These are phyloP conservation scores for Dipodascus albidus DNA, from an alignment of 805 yeast species.

Conservation along the genomic window DNA sequence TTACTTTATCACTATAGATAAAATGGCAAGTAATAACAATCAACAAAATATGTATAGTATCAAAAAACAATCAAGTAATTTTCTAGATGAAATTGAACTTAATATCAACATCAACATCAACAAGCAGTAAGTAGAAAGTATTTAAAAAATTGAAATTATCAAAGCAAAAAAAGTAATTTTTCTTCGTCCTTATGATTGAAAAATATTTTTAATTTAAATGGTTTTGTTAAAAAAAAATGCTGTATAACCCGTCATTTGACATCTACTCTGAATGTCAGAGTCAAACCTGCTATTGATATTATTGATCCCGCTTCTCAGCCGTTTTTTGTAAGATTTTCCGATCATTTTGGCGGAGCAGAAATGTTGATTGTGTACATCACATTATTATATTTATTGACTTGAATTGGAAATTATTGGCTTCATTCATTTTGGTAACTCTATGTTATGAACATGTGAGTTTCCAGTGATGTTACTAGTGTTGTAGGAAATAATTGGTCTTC, in stretches of 20 bases:
- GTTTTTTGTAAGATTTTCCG: slow-evolving; percentile 50
- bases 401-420: slow-evolving; percentile 58
- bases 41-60: too few species aligned
- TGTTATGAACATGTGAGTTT: slow-evolving; percentile 67
- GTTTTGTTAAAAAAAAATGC: slow-evolving; percentile 43
- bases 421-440: slow-evolving; percentile 62
- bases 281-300: slow-evolving; percentile 46
- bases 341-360: slow-evolving; percentile 52
- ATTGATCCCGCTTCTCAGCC: slow-evolving; percentile 60
- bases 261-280: slow-evolving; percentile 45
- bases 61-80: too few species aligned
- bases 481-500: slow-evolving; percentile 42
- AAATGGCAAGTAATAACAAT: too few species aligned
- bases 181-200: too few species aligned
- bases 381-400: slow-evolving; percentile 56
- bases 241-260: slow-evolving; percentile 39
- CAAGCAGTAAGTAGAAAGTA: too few species aligned
- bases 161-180: too few species aligned
- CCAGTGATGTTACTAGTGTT: slow-evolving; percentile 39
- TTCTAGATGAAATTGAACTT: too few species aligned
- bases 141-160: too few species aligned
- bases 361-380: slow-evolving; percentile 37
- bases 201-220: too few species aligned
- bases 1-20: too few species aligned
- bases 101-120: too few species aligned